phyloP scores from a whole-genome alignment of 2,329 filamentous ascomycete genomes.

The Talaromyces sp. region DNA sequence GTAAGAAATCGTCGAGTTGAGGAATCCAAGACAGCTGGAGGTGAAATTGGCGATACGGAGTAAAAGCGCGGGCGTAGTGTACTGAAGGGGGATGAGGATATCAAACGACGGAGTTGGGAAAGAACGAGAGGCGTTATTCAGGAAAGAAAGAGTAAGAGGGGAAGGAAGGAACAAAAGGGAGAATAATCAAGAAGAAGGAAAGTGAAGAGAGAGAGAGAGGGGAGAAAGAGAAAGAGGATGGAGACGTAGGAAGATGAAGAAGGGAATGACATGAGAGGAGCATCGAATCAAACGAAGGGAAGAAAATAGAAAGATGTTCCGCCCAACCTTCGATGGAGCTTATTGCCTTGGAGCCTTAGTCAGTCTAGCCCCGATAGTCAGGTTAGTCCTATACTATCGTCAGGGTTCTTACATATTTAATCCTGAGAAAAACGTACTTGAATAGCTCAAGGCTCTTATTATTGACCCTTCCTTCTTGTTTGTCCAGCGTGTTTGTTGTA shows the following conservation, averaged over 20 bases:
- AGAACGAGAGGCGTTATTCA: conserved; percentile 16
- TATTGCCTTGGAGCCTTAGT: conserved; percentile 11
- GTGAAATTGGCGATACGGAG: background rate
- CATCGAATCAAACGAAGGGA: conserved; percentile 9
- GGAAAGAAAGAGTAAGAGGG: conserved; percentile 20
- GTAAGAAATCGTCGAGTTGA: background rate
- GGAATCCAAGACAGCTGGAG: background rate
- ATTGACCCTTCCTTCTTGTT: background rate
- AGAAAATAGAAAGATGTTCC: conserved; percentile 19
- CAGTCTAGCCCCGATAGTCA: conserved; percentile 14
- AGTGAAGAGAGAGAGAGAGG: conserved; percentile 1
- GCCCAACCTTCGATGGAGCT: conserved; percentile 13
- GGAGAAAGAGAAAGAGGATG: conserved; percentile 16
- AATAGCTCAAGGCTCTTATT: background rate
- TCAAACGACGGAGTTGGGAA: conserved; percentile 16
- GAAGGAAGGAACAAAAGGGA: conserved; percentile 12
- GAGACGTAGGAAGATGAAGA: conserved; percentile 16
- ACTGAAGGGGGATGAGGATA: background rate
- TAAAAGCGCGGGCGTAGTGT: background rate
- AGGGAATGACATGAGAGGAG: conserved; percentile 9
- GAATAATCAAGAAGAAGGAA: background rate
- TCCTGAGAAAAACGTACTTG: background rate
- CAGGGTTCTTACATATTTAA: too few relatives aligned
- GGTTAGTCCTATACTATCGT: conserved; percentile 13
- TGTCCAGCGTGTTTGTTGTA: background rate